Percentiles rank a stretch among this genome's conserved stretches.
These are phyloP conservation scores for Candida awuae DNA, from an alignment of 805 yeast species.

Conservation along the genomic window DNA sequence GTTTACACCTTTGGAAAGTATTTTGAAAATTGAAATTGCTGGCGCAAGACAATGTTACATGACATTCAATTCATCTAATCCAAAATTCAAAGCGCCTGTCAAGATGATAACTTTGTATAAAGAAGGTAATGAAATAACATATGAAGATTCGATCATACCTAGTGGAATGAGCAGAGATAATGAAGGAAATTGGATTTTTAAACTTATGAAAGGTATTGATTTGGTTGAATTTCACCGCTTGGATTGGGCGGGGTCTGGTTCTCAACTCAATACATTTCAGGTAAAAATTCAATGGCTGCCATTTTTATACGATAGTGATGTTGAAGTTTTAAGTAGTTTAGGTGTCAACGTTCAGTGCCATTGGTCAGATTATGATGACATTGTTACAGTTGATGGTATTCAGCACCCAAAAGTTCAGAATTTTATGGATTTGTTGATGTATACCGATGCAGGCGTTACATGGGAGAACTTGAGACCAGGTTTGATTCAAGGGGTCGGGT, in stretches of 20 bases:
- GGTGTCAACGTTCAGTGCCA: slow-evolving; percentile 58
- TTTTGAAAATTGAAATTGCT: slow-evolving; percentile 46
- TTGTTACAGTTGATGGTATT: slow-evolving; percentile 33
- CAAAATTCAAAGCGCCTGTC: slow-evolving; percentile 47
- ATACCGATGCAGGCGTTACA: slow-evolving; percentile 55
- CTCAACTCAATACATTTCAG: slow-evolving; percentile 32
- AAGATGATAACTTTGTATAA: slow-evolving; percentile 50
- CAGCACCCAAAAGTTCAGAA: slow-evolving; percentile 48
- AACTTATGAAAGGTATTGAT: slow-evolving; percentile 55
- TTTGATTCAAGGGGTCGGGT: slow-evolving; percentile 42
- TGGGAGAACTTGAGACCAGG: slow-evolving; percentile 66
- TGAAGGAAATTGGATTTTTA: slow-evolving; percentile 34
- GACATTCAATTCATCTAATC: slow-evolving; percentile 41
- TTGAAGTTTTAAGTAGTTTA: slow-evolving; percentile 29
- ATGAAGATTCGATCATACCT: slow-evolving; percentile 23
- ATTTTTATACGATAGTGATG: slow-evolving; percentile 36
- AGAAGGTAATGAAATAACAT: slow-evolving; percentile 11
- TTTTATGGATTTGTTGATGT: slow-evolving; percentile 58
- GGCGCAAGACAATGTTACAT: slow-evolving; percentile 61
- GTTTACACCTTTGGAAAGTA: slow-evolving; percentile 61
- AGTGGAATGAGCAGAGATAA: slow-evolving; percentile 38
- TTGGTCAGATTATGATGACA: slow-evolving; percentile 67
- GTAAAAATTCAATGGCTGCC: slow-evolving; percentile 76
- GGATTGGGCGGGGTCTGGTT: slow-evolving; percentile 40
- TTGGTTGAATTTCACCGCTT: slow-evolving; percentile 57